Percentiles rank a stretch among this genome's conserved stretches.
Conservation (phyloP, 2,329 filamentous ascomycete genomes). For the Scedosporium aurantiacum region DNA sequence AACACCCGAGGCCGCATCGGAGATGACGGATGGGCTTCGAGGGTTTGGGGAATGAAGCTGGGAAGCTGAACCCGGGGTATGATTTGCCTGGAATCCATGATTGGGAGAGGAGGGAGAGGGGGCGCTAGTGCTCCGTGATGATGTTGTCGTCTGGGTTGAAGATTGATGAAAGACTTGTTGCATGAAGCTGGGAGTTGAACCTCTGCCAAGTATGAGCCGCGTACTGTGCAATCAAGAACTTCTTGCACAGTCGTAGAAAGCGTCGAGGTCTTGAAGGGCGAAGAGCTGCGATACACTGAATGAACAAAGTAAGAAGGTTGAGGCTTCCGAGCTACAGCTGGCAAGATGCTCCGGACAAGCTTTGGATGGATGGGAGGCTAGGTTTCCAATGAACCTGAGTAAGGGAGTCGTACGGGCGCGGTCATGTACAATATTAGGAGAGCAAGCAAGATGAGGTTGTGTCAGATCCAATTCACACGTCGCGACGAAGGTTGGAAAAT, state of each 20-base stretch:
- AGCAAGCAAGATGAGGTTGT: not conserved
- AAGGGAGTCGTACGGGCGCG: not conserved
- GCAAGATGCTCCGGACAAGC: not conserved
- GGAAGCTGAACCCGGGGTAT: slow-evolving; percentile 4
- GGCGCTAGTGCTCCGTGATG: not conserved
- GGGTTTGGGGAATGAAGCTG: slow-evolving; percentile 1
- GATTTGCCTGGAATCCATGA: slow-evolving; percentile 4
- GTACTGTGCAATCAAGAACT: not conserved
- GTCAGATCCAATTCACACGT: not conserved
- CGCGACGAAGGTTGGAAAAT: not conserved
- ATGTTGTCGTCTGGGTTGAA: not conserved
- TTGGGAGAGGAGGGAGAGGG: slow-evolving; percentile 2
- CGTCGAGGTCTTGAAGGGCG: not conserved
- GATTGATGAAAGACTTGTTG: slow-evolving; percentile 4
- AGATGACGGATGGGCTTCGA: slow-evolving; percentile 1
- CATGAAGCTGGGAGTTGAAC: slow-evolving; percentile 5
- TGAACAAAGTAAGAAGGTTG: not conserved
- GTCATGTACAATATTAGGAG: not conserved
- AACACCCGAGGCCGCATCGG: slow-evolving; percentile 3
- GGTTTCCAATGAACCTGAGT: not conserved
- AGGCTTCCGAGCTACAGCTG: not conserved
- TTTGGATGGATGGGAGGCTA: not conserved
- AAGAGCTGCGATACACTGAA: not conserved
- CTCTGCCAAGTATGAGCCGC: not conserved
- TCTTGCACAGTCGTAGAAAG: slow-evolving; percentile 2